These are phyloP conservation scores for Stenogyne calaminthoides DNA, from an alignment of 305 asterid genomes.

Conservation along the genomic window DNA sequence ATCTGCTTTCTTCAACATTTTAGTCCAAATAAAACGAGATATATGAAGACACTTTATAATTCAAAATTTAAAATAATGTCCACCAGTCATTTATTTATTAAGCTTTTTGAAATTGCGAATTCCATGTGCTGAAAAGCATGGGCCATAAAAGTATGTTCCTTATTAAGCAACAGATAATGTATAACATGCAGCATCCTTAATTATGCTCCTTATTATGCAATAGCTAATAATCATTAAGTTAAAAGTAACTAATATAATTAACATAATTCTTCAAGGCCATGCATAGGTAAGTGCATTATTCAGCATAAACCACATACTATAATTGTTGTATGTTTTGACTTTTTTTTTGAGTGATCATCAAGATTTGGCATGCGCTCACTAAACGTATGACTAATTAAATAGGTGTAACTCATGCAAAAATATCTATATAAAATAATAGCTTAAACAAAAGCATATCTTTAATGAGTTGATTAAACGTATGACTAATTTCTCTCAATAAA, in stretches of 20 bases:
- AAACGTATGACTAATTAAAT: conserved; percentile 15
- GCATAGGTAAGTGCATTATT: conserved; percentile 27
- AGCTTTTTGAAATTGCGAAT: neutral
- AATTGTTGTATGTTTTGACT: conserved; percentile 14
- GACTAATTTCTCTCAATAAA: no score
- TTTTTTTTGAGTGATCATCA: neutral
- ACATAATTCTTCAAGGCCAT: conserved; percentile 23
- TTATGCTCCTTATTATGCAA: neutral
- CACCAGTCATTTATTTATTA: neutral
- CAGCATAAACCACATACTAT: neutral
- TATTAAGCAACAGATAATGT: neutral
- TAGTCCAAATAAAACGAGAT: neutral
- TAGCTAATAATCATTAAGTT: conserved; percentile 37
- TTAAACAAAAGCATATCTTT: no score
- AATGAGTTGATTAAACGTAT: no score
- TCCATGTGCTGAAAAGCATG: conserved; percentile 27
- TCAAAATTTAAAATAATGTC: neutral
- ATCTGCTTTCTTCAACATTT: neutral
- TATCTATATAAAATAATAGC: no score
- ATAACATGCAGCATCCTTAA: no score
- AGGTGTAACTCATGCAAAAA: conserved; percentile 26
- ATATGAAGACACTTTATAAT: no score
- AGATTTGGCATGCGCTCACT: conserved; percentile 27
- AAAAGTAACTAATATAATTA: conserved; percentile 24
- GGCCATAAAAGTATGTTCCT: conserved; percentile 9